Evolutionary conservation across 202 grass and related monocot species (phyloP).

Genomic region (Brachypodium distachyon): DNA sequence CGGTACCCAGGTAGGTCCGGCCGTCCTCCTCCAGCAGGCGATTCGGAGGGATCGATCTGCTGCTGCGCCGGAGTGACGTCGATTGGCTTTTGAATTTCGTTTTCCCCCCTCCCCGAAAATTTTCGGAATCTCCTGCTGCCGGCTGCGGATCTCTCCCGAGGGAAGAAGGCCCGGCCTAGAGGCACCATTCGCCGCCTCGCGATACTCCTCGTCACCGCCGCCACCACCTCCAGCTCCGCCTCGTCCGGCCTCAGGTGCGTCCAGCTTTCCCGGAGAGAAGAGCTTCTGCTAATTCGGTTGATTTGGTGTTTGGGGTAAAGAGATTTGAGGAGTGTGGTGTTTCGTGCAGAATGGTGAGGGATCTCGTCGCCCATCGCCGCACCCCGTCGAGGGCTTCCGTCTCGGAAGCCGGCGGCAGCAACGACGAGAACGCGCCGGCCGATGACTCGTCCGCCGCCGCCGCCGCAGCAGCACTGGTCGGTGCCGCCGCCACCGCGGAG

Average conservation of each 20-base stretch:
- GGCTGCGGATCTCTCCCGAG: neutral
- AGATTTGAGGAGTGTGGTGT: neutral
- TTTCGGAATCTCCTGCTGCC: neutral
- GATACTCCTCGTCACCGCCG: slow-evolving; percentile 29
- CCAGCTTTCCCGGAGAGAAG: neutral
- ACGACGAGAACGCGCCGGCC: slow-evolving; percentile 42
- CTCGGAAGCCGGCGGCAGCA: slow-evolving; percentile 27
- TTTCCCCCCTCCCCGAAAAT: too few relatives aligned
- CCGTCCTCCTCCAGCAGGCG: neutral
- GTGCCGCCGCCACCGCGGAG: neutral
- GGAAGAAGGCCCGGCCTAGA: neutral
- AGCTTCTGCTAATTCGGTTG: too few relatives aligned
- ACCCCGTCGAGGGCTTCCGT: slow-evolving; percentile 13
- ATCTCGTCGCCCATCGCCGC: slow-evolving; percentile 21
- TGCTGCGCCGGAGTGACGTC: neutral
- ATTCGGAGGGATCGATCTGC: neutral
- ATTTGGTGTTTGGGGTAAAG: neutral
- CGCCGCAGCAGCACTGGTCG: neutral
- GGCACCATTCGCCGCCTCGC: slow-evolving; percentile 32
- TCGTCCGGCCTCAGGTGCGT: slow-evolving; percentile 17
- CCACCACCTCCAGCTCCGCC: slow-evolving; percentile 20
- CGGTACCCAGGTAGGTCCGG: neutral
- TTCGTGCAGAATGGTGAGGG: slow-evolving; percentile 38
- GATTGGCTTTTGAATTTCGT: neutral
- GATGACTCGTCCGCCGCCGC: neutral